Conservation (phyloP, 2,329 filamentous ascomycete species). For the Pseudogymnoascus sp. region DNA sequence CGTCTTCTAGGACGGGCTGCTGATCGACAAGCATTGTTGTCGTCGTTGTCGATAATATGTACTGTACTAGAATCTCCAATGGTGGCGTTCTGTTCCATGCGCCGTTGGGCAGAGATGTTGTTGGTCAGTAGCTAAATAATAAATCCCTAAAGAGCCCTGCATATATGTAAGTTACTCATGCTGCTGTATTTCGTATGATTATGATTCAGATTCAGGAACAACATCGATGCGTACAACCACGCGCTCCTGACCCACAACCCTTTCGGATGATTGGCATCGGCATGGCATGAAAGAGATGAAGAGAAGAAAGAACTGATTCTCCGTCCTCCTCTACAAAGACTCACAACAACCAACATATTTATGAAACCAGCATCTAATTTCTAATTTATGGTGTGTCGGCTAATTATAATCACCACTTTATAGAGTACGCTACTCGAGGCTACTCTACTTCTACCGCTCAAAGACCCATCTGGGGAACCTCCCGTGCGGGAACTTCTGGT, state of each 20-base stretch:
- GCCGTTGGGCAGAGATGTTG: neutral
- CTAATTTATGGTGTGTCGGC: conserved; percentile 1
- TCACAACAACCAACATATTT: neutral
- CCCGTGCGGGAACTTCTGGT: conserved; percentile 1
- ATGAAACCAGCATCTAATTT: conserved; percentile 4
- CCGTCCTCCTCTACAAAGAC: neutral
- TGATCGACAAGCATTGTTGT: neutral
- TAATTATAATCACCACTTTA: conserved; percentile 6
- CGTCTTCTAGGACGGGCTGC: neutral
- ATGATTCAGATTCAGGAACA: conserved; percentile 8
- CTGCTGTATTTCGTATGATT: neutral
- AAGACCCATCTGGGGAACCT: conserved; percentile 5
- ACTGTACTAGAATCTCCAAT: neutral
- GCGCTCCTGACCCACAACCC: neutral
- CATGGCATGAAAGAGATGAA: neutral
- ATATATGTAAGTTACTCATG: neutral
- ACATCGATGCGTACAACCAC: neutral
- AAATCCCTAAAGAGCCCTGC: conserved; percentile 1
- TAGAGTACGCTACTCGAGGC: neutral
- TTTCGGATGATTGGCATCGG: neutral
- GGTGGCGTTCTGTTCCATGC: neutral
- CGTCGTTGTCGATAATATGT: neutral
- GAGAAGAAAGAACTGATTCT: neutral
- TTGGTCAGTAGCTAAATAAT: neutral
- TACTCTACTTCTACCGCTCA: neutral